Base-by-base conservation (phyloP, 495 filamentous ascomycete genomes). In the Emericellopsis terricola region DNA sequence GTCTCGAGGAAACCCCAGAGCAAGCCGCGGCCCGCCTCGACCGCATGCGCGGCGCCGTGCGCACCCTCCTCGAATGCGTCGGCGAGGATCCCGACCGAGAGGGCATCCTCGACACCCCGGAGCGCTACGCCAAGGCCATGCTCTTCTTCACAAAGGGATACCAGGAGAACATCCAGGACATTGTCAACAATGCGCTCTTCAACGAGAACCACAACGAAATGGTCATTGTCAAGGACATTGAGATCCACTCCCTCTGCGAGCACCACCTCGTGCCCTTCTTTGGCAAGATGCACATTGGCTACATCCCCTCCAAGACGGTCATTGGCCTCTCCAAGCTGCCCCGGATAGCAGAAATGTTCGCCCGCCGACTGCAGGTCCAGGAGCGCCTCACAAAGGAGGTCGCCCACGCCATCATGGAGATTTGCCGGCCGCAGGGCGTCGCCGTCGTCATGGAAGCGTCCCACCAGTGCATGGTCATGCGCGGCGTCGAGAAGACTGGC, bases 201-300 rank as follows among this genome's bases (percentile, higher is more conserved):
- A 78, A 93, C 44, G 89, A 97, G 51, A 80, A 86, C 46, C 89
- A 96, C 49, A 87, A 94, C 47, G 91, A 97, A 59, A 63, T 94
- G 50, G 86, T 96, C 14, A 93, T 97, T 40, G 84, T 97, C 19
- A 94, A 91, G 55, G 23, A 97, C 46, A 96, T 97, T 42, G 87
- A 96, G 48, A 73, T 96, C 4, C 94, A 86, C 52, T 85, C 79
- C 34, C 65, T 96, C 37, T 97, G 91, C 63, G 89, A 97, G 56
- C 89, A 97, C 53, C 91, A 97, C 52, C 71, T 97, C 54, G 86
- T 97, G 6, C 89, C 91, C 2, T 97, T 97, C 49, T 85, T 69
- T 6, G 91, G 89, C 38, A 94, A 87, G 78, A 93, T 97, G 81
- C 89, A 96, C 60, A 94, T 97, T 45, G 91, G 89, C 19, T 97